Percentiles rank a stretch among this genome's conserved stretches.
Evolutionary conservation across 768 basidiomycete species (phyloP).

Genomic region (Termitomyces sp.): DNA sequence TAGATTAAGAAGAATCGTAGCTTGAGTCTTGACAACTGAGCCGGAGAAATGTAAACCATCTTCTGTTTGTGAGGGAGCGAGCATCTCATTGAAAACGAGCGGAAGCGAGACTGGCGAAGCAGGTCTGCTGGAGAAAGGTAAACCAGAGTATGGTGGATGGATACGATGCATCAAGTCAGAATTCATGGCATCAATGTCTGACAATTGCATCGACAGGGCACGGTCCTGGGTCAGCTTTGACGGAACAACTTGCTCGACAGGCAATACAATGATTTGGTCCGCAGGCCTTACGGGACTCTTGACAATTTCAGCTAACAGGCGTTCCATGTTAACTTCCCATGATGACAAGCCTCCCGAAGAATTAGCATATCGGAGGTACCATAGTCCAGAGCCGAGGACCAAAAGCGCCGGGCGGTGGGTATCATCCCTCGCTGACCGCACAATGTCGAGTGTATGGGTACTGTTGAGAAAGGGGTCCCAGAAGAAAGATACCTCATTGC

Average conservation of each 20-base stretch:
- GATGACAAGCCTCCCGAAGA: constrained; percentile 71
- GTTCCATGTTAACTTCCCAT: constrained; percentile 77
- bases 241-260: constrained; percentile 69
- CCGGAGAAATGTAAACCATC: constrained; percentile 85
- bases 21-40: constrained; percentile 62
- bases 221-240: constrained; percentile 66
- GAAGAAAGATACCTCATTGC: constrained; percentile 54
- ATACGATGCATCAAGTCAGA: constrained; percentile 76
- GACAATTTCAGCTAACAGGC: constrained; percentile 51
- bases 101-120: constrained; percentile 56
- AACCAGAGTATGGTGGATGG: constrained; percentile 27
- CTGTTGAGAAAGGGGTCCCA: constrained; percentile 92
- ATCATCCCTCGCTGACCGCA: constrained; percentile 24
- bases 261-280: constrained; percentile 75
- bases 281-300: constrained; percentile 44
- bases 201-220: constrained; percentile 63
- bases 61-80: constrained; percentile 69
- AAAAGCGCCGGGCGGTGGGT: constrained; percentile 54
- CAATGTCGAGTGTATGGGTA: constrained; percentile 48
- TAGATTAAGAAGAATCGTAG: constrained; percentile 75
- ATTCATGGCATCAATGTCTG: constrained; percentile 92
- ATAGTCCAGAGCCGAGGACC: constrained; percentile 83
- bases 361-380: constrained; percentile 81
- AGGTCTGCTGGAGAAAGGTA: constrained; percentile 22
- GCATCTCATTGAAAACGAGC: constrained; percentile 77